Evolutionary conservation across 768 basidiomycete genomes (phyloP), one percentile per base, ranked within the genome.

Genomic region (Boletus fagicola): DNA sequence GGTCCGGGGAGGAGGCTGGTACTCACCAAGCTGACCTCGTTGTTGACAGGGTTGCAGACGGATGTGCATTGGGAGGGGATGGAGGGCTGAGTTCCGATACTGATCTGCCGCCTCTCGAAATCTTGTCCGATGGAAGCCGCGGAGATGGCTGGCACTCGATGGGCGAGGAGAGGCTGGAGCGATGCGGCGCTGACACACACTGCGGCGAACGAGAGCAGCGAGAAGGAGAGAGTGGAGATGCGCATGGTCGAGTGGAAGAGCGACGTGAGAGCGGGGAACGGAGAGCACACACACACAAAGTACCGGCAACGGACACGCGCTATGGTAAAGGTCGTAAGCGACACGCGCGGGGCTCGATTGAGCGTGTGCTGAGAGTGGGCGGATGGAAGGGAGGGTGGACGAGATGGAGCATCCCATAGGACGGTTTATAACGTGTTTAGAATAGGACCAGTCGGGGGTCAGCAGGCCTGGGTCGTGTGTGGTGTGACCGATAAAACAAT

Each of bases 1-100:
- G 50, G 46, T 16, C 33, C 12, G 45, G 16, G 28, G 28, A 16
- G 22, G 18, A 11, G 18, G 20, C 9, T n/a, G 9, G 18, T 18
- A 7, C 69, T 57, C 44, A 72, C 72, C 55, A 62, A 28, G 46
- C 50, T 49, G 56, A 66, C 43, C 52, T 72, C 70, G 51, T 51
- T 51, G 59, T 55, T 63, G 58, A 72, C 59, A 2, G 66, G 62
- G 48, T 40, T 53, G 53, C 70, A 72, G 12, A 33, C 40, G 20
- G 69, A 54, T 22, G 64, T 45, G 28, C 72, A 72, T 11, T 66
- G 53, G 0, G 70, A 45, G n/a, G 72, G 72, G 0, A 64, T 51
- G 1, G 59, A 45, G 8, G 66, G 43, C 26, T 49, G 58, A 0
- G 51, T 30, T 1, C 46, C 53, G 47, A 62, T 53, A 33, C 4